Evolutionary conservation across 257 asterid species (phyloP), one percentile per base, ranked within the genome.

Genomic region (Linderniella brevidens): DNA sequence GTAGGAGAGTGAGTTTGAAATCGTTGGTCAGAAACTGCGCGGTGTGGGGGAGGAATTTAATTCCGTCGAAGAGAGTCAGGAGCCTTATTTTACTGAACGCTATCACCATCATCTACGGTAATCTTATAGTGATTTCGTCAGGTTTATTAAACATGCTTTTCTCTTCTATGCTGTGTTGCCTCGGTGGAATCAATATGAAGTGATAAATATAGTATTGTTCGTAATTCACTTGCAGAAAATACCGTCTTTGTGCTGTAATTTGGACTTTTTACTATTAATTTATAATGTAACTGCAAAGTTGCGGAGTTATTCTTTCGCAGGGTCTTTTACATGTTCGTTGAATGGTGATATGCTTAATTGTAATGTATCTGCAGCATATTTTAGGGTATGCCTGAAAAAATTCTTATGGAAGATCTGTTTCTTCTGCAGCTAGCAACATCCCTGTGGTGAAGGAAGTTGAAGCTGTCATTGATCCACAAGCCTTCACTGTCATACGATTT

Each of bases 401-500:
- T 41, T 8, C 41, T 18, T 35, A 56, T 35, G 41, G 41, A 38
- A 38, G 11, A 37, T 15, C 13, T 32, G 11, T 38, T 58, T 29
- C 42, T 45, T 10, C 49, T 71, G 68, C 80, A 79, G 92, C 95
- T 16, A 83, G 95, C 62, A 79, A 79, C 62, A 83, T 83, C 62
- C 82, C 92, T 36, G 68, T 83, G 13, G 77, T 83, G 43, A 83
- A 83, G 64, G 86, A 79, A 68, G 88, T 77, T 54, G 88, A 79
- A 64, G 78, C 80, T 54, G 53, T 74, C 40, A 39, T 77, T 49
- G 86, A 83, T 68, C 88, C 95, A 3, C 79, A 68, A 58, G 72
- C 75, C 54, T 79, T 83, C 74, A 74, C 76, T 14, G 74, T 70
- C 16, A 73, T 79, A 42, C 78, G 95, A 37, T 79, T 83, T 62